Base-by-base conservation (phyloP, 805 yeast species). In the Candida oleophila region DNA sequence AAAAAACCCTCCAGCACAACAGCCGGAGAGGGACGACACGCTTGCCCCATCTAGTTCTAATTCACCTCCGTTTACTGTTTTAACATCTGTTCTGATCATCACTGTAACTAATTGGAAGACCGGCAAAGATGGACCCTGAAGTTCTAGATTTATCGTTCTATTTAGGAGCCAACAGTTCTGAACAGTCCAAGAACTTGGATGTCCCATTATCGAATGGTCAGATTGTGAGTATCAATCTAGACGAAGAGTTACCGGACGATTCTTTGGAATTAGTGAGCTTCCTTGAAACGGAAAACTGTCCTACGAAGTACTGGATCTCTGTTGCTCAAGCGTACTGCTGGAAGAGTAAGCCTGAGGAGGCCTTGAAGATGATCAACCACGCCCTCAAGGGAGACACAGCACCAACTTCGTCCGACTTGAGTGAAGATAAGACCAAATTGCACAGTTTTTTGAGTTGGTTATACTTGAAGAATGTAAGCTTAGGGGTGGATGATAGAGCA, bases 211-310 rank as follows among this genome's bases (percentile, higher is more conserved):
- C 84, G 48, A 87, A 85, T 56, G 76, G 76, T 3, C 96, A 90
- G 67, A 87, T 89, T 50, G 96, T 92, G 52, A 85, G 89, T 44
- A 80, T 94, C 55, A 92, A 90, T 58, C 76, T 87, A 49, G 78
- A 78, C 44, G 82, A 83, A 32, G 98, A 92, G 59, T 73, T 90
- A 47, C 96, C 96, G 3, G 96, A 88, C 19, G 96, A 92, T 62
- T 88, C 96, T 3, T 76, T 81, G 39, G 98, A 94, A 59, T 74
- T 94, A 51, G 82, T 87, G 53, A 78, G 81, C 22, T 77, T 92
- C 51, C 71, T 94, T 51, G 85, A 87, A 51, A 88, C 87, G 53
- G 98, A 94, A 68, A 80, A 79, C 47, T 84, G 92, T 42, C 82
- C 79, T 19, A 73, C 78, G 45, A 83, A 84, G 59, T 88, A 82